Conservation (phyloP, 192 early-diverging fungal genomes). For the Podila horticola region DNA sequence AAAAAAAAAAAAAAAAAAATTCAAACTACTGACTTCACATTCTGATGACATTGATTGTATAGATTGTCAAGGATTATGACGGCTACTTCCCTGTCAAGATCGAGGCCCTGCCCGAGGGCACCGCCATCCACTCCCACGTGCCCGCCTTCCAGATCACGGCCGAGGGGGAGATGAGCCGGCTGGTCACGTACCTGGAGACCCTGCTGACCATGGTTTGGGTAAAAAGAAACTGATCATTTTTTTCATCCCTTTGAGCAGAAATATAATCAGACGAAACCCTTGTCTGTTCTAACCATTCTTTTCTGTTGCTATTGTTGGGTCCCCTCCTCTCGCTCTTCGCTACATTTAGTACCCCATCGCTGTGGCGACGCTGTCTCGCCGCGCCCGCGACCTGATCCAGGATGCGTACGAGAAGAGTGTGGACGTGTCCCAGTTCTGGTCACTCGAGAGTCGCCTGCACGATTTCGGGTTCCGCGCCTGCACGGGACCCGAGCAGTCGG, state of each 20-base stretch:
- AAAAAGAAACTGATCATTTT: conserved; percentile 4
- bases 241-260: not conserved
- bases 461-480: conserved; percentile 95
- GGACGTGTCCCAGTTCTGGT: conserved; percentile 65
- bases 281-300: not conserved
- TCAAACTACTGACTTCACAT: not conserved
- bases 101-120: conserved; percentile 82
- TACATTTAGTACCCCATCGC: conserved; percentile 79
- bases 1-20: not conserved
- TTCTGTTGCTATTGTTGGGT: not conserved
- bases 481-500: conserved; percentile 86
- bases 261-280: too few species aligned
- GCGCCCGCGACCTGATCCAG: conserved; percentile 69
- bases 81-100: conserved; percentile 91
- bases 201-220: conserved; percentile 87
- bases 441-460: conserved; percentile 76
- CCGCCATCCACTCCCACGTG: conserved; percentile 81
- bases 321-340: too few species aligned
- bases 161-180: conserved; percentile 71
- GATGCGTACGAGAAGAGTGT: conserved; percentile 71
- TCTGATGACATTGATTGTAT: not conserved
- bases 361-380: conserved; percentile 84
- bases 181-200: conserved; percentile 88
- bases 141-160: conserved; percentile 88
- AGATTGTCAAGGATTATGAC: conserved; percentile 81